phyloP scores from a whole-genome alignment of 164 flowering plant genomes.

The Vitis rotundifolia region DNA sequence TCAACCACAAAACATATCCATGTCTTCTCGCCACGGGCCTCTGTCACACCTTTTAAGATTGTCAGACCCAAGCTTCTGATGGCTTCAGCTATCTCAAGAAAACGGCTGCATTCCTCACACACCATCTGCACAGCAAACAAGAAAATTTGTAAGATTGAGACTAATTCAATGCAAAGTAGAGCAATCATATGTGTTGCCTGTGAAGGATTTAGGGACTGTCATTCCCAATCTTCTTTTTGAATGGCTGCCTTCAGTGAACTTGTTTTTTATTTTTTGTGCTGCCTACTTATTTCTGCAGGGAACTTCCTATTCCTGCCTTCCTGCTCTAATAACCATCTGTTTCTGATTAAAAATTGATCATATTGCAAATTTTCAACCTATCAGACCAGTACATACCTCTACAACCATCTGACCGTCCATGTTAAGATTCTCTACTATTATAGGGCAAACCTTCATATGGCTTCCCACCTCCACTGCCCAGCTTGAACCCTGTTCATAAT shows the following conservation, averaged over 20 bases:
- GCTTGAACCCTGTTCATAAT: conserved; percentile 69
- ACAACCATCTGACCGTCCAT: conserved; percentile 75
- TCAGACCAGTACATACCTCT: conserved; percentile 46
- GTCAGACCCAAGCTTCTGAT: conserved; percentile 70
- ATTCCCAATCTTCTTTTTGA: not conserved
- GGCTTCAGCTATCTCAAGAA: conserved; percentile 78
- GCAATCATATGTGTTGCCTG: not conserved
- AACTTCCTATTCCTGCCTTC: not conserved
- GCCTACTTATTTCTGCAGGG: not conserved
- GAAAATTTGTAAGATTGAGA: not conserved
- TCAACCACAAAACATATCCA: conserved; percentile 85
- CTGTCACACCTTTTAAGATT: conserved; percentile 68
- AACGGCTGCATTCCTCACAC: conserved; percentile 69
- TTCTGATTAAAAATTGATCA: too few species aligned
- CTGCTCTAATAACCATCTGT: not conserved
- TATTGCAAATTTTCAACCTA: not conserved
- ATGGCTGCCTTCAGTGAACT: not conserved
- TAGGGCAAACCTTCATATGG: conserved; percentile 61
- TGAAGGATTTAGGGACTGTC: not conserved
- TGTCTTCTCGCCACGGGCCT: conserved; percentile 59
- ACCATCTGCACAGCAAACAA: conserved; percentile 52
- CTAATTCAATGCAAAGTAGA: not conserved
- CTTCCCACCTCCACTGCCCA: conserved; percentile 86
- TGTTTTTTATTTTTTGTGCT: not conserved
- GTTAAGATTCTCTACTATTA: conserved; percentile 67